Base-by-base conservation (phyloP, 2,329 filamentous ascomycete genomes). In the Xylariales sp. region DNA sequence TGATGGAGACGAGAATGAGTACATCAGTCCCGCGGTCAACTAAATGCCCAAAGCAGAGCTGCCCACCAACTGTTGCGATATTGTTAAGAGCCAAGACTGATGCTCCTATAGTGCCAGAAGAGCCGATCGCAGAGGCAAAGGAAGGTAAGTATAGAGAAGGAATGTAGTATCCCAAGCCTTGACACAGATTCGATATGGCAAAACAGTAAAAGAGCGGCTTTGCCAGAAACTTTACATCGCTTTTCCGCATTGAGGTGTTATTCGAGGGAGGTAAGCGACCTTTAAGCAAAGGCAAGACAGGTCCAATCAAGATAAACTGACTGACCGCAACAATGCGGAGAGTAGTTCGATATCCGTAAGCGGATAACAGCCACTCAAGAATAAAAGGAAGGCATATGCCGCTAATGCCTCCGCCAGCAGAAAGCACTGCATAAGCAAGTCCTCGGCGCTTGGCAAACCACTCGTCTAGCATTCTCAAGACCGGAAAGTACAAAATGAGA, bases 351-450 rank as follows among this genome's bases (percentile, higher is more conserved):
- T 72, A 72, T 4, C 75, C 77, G 33, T 70, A 69, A 3, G 52
- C 49, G 24, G 61, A 56, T 7, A 82, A 71, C 12, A 81, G 60
- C 30, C 55, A 55, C 37, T 76, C 65, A 28, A 82, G 61, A 4
- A 81, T 45, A 29, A 81, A 63, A 12, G 74, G 74, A 5, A 78
- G 50, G 1, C 68, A 50, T 24, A 75, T 66, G 27, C 74, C 75
- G 0, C 67, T 69, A 6, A 74, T 52, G 0, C 73, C 70, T 0
- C 72, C 72, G 3, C 72, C 67, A 10, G 69, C 72, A 70, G 74
- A 81, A 69, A 83, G 77, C 35, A 80, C 69, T n/a, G 81, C 81
- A 48, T 76, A 78, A 2, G 78, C 78, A 23, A 82, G 57, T 1
- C 77, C 76, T 35, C 77, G 77, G 29, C 69, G 67, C 29, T 61